These are phyloP conservation scores for Trifolium dubium DNA, from an alignment of 306 rosid genomes.

Conservation along the genomic window DNA sequence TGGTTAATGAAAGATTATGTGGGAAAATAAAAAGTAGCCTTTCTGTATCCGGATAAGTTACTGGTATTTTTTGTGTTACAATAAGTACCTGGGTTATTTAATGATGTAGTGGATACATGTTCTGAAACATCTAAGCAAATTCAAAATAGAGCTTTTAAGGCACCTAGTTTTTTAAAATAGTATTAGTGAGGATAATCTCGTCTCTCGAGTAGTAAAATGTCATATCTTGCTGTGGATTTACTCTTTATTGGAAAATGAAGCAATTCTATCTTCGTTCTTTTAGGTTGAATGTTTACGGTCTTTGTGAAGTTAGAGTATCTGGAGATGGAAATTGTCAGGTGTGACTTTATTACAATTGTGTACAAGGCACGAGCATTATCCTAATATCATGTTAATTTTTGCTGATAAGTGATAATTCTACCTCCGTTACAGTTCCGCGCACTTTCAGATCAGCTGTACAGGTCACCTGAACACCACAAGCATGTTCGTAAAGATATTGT, in stretches of 20 bases:
- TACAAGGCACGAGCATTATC: not conserved
- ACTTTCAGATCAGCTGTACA: slow-evolving; percentile 79
- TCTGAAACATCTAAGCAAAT: slow-evolving; percentile 22
- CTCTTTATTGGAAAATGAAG: slow-evolving; percentile 8
- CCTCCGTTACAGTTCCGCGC: slow-evolving; percentile 75
- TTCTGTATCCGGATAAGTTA: slow-evolving; percentile 7
- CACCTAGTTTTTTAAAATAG: no score
- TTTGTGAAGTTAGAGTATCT: slow-evolving; percentile 83
- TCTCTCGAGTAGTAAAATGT: not conserved
- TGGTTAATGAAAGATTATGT: not conserved
- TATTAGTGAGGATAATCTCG: not conserved
- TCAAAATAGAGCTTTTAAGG: no score
- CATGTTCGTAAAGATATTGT: slow-evolving; percentile 78
- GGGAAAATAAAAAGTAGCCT: not conserved
- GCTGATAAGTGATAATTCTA: slow-evolving; percentile 41
- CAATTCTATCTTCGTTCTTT: slow-evolving; percentile 34
- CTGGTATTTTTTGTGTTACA: not conserved
- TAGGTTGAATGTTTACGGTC: slow-evolving; percentile 75
- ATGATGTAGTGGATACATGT: slow-evolving; percentile 1
- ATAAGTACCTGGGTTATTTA: not conserved
- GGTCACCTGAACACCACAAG: slow-evolving; percentile 85
- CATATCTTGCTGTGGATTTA: slow-evolving; percentile 3
- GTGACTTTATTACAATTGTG: slow-evolving; percentile 29
- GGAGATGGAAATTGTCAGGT: slow-evolving; percentile 99
- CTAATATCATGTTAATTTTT: slow-evolving; percentile 8